Conservation (phyloP, 129 eudicot species). For the Artemisia annua region DNA sequence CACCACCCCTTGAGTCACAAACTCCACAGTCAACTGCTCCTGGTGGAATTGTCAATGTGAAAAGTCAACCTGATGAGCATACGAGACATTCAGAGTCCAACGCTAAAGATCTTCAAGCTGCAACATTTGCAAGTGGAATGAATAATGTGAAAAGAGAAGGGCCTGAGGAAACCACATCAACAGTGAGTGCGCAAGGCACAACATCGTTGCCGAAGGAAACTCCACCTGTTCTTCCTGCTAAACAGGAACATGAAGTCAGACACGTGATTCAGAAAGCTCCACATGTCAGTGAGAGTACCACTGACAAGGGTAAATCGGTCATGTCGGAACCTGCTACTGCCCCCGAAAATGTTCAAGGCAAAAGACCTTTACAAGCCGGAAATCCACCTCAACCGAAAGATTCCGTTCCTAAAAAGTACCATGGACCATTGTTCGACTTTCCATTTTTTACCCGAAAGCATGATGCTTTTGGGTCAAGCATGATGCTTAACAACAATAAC, state of each 20-base stretch:
- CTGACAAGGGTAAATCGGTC: slow-evolving; percentile 77
- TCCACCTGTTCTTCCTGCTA: slow-evolving; percentile 42
- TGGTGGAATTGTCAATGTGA: slow-evolving; percentile 36
- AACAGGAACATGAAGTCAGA: slow-evolving; percentile 59
- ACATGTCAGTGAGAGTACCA: slow-evolving; percentile 39
- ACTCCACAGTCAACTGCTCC: slow-evolving; percentile 45
- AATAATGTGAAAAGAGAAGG: slow-evolving; percentile 51
- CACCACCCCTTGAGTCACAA: slow-evolving; percentile 87
- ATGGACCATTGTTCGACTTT: slow-evolving; percentile 92
- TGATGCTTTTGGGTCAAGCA: slow-evolving; percentile 75
- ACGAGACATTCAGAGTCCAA: slow-evolving; percentile 32
- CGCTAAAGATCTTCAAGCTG: slow-evolving; percentile 54
- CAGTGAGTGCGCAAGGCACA: slow-evolving; percentile 43
- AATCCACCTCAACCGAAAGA: slow-evolving; percentile 64
- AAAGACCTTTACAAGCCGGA: slow-evolving; percentile 49
- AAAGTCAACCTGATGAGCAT: slow-evolving; percentile 9
- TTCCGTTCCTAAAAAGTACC: slow-evolving; percentile 74
- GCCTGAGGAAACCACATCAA: slow-evolving; percentile 46
- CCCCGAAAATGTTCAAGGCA: slow-evolving; percentile 57
- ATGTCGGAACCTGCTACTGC: slow-evolving; percentile 38
- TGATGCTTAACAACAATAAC: slow-evolving; percentile 74
- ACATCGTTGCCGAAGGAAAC: slow-evolving; percentile 55
- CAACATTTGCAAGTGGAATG: slow-evolving; percentile 29
- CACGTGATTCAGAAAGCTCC: slow-evolving; percentile 45
- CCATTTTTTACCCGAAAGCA: slow-evolving; percentile 95